phyloP scores from a whole-genome alignment of 352 stramenopile genomes.

The Globisporangium cylindrosporum region DNA sequence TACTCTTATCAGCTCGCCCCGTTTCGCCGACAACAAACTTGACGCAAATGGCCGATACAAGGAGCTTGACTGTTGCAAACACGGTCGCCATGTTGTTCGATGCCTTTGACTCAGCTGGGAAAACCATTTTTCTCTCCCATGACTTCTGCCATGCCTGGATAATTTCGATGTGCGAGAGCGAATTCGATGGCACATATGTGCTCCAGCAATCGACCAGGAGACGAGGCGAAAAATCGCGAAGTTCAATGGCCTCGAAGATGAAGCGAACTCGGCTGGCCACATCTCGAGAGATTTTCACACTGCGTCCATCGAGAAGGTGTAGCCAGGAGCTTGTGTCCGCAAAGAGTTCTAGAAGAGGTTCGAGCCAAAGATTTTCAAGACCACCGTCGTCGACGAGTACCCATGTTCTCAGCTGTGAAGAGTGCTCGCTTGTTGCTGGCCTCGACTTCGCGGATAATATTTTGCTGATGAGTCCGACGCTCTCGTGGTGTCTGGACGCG shows the following conservation, averaged over 20 bases:
- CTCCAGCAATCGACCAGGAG: conserved; percentile 18
- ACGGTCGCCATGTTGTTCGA: conserved; percentile 19
- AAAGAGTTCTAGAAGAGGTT: conserved; percentile 24
- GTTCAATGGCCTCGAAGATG: conserved; percentile 17
- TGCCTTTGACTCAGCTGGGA: neutral
- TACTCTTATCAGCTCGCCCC: neutral
- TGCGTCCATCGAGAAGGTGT: conserved; percentile 3
- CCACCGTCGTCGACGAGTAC: conserved; percentile 25
- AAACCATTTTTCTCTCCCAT: conserved; percentile 8
- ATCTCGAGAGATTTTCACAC: neutral
- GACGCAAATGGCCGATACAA: conserved; percentile 30
- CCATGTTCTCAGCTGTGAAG: conserved; percentile 19
- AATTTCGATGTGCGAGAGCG: conserved; percentile 12
- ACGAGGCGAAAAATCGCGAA: conserved; percentile 10
- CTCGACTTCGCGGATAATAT: conserved; percentile 1
- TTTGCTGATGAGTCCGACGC: neutral
- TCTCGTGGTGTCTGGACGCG: neutral
- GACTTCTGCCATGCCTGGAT: neutral
- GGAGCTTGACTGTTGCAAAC: conserved; percentile 27
- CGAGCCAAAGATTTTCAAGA: conserved; percentile 25
- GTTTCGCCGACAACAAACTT: conserved; percentile 27
- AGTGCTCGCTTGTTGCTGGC: neutral
- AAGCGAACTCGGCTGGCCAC: conserved; percentile 11
- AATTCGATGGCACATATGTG: neutral
- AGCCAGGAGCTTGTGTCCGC: neutral